Evolutionary conservation across 306 rosid species (phyloP), one percentile per base, ranked within the genome.

Genomic region (Trichosanthes cucumerina): DNA sequence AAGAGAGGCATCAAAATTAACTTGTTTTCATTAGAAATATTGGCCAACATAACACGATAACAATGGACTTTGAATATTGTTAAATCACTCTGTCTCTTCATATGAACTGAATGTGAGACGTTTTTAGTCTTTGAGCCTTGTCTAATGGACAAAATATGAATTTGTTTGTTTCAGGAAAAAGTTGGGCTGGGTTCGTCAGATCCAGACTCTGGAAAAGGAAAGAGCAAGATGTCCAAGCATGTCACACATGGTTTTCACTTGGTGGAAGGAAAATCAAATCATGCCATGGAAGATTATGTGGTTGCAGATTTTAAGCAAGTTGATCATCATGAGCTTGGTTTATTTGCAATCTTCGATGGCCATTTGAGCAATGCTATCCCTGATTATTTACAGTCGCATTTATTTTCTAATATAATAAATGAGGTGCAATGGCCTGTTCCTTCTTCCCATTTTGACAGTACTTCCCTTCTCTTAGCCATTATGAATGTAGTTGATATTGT

Each of bases 291-390:
- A 84, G 99, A 92, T 73, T 96, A 92, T 69, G 77, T 90, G 15
- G 92, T 91, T 86, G 96, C 97, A 26, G 87, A 90, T 81, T 96
- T 96, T 82, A 88, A 88, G 91, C 89, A 85, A 82, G 86, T 88
- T 79, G 92, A 88, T 14, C 84, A 86, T 50, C 81, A 92, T 11
- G 99, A 96, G 79, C 91, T 96, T 49, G 99, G 98, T 59, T 84
- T 95, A 60, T 95, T 89, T 88, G 97, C 99, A 79, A 92, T 95
- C 79, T 92, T 95, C 76, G 97, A 95, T 83, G 99, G 99, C 77
- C 99, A 95, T 87, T 83, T 88, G 78, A 93, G 99, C 84, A 92
- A 90, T 71, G 81, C 79, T 71, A 90, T 95, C 44, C 90, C 99
- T 44, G 90, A 86, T 80, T 96, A 90, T 86, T 87, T 96, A 84